Percentiles rank a stretch among this genome's conserved stretches.
Conservation (phyloP, 768 basidiomycete genomes). For the Steccherinum ochraceum region DNA sequence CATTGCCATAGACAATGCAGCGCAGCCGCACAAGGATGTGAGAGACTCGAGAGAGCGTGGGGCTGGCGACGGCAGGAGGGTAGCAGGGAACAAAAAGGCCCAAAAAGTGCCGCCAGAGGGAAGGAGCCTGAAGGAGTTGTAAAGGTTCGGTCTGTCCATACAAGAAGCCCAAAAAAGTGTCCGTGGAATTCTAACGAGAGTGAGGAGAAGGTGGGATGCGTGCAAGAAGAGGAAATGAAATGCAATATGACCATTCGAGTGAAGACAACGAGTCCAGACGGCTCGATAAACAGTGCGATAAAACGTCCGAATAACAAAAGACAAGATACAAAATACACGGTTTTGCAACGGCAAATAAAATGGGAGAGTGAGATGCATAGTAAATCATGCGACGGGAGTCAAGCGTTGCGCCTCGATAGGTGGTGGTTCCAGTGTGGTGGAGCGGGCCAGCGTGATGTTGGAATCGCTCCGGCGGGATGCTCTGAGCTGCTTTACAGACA, state of each 20-base stretch:
- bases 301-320: neutral
- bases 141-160: neutral
- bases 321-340: neutral
- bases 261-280: neutral
- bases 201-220: no score
- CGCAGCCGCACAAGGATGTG: neutral
- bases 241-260: neutral
- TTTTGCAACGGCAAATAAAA: no score
- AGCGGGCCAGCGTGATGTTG: neutral
- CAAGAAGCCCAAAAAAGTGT: neutral
- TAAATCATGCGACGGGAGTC: neutral
- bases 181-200: neutral
- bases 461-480: neutral
- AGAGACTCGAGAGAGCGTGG: neutral
- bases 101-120: neutral
- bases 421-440: neutral
- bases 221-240: neutral
- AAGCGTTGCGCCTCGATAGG: neutral
- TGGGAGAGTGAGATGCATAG: neutral
- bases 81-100: neutral
- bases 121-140: neutral
- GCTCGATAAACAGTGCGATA: neutral
- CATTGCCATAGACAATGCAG: neutral
- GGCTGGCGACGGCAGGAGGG: neutral
- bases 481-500: neutral